A percentile compares a stretch with the other conserved stretches of the same genome.
Evolutionary conservation across 257 asterid genomes (phyloP).

Genomic region (Petrea volubilis): DNA sequence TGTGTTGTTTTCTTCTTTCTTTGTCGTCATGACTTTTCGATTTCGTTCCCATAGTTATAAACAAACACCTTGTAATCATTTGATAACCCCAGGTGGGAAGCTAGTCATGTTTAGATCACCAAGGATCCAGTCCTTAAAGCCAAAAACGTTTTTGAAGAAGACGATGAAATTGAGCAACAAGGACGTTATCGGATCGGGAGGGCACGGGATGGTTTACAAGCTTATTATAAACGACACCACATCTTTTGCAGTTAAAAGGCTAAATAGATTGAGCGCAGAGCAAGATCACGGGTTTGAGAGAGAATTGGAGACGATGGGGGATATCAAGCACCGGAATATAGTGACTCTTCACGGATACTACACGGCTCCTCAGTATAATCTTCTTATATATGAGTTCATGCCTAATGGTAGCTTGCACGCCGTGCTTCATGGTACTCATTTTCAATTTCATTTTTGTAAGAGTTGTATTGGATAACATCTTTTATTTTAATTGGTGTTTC

Average conservation of each 20-base stretch:
- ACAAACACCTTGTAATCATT: too few relatives aligned
- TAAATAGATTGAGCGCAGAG: constrained; percentile 54
- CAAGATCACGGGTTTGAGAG: constrained; percentile 84
- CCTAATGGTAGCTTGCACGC: constrained; percentile 72
- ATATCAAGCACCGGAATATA: constrained; percentile 82
- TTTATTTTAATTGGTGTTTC: too few relatives aligned
- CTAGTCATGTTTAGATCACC: constrained; percentile 71
- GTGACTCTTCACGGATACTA: constrained; percentile 84
- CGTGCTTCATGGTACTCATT: constrained; percentile 69
- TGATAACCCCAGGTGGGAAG: constrained; percentile 90
- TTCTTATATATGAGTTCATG: constrained; percentile 90
- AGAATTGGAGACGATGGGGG: constrained; percentile 87
- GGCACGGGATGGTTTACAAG: constrained; percentile 85
- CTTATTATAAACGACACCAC: constrained; percentile 45
- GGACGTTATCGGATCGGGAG: constrained; percentile 88
- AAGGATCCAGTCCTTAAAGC: constrained; percentile 45
- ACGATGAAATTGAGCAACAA: constrained; percentile 70
- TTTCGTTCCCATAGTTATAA: too few relatives aligned
- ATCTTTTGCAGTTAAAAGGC: constrained; percentile 69
- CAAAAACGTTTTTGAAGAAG: constrained; percentile 59
- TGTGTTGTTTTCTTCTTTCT: too few relatives aligned
- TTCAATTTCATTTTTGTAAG: not conserved
- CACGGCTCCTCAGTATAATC: constrained; percentile 70
- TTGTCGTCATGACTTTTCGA: too few relatives aligned
- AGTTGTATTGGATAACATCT: too few relatives aligned